Base-by-base conservation (phyloP, 2,329 filamentous ascomycete species). In the Phialemoniopsis sp. region DNA sequence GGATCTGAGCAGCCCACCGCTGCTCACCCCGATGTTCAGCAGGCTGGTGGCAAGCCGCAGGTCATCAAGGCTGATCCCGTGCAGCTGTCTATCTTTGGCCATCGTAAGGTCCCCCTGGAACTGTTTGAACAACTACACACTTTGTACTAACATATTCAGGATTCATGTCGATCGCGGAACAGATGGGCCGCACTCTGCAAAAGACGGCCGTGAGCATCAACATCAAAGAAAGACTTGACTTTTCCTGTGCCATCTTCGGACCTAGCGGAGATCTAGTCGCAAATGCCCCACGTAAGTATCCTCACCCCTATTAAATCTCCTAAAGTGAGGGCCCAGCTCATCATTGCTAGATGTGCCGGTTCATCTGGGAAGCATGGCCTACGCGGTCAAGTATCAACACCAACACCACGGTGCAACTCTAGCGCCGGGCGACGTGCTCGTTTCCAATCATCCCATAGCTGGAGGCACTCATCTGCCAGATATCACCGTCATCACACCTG, bases 351-450 rank as follows among this genome's bases (percentile, higher is more conserved):
- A 89, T 63, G 68, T 89, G 2, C 85, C 85, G 0, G 85, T 87
- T 1, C 85, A 89, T 55, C 64, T 89, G 5, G 85, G 85, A n/a
- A 85, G 80, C 19, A 89, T 89, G 85, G 82, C 81, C n/a, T 87
- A 83, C 28, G 86, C 83, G 15, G 83, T 89, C 3, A 72, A 77
- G 46, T 84, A 53, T 76, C 88, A 67, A 75, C 83, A 40, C 68
- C 46, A 80, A 26, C 21, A 26, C 21, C 21, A 10, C 21, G 21
- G 21, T 10, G 6, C 21, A 26, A 6, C 21, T 10, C 21, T 26
- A 6, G 21, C 10, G 21, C 21, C 21, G 21, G 21, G 21, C 21
- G 21, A 26, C 10, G 21, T 26, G 21, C 21, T 26, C 10, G 21
- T 26, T 10, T 26, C 21, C 9, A 69, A 68, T 36, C 60, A 64